Percentiles rank a stretch among this genome's conserved stretches.
These are phyloP conservation scores for Athelia sp. DNA, from an alignment of 1,284 basidiomycete species.

Conservation along the genomic window DNA sequence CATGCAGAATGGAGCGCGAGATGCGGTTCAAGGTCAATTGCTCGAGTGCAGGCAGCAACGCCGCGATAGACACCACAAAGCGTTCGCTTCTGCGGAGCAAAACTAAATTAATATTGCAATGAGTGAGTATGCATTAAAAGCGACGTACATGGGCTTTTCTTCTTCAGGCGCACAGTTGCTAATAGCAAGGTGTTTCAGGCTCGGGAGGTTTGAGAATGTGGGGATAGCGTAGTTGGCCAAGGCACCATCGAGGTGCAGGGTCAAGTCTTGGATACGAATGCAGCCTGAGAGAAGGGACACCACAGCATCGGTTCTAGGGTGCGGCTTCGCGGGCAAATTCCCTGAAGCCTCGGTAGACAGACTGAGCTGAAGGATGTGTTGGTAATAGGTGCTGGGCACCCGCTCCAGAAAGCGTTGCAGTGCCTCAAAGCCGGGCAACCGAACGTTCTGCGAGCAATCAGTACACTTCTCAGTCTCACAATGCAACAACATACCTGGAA, in stretches of 20 bases:
- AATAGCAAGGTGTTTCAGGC: slow-evolving; percentile 47
- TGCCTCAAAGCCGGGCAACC: slow-evolving; percentile 38
- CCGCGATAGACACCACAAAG: slow-evolving; percentile 63
- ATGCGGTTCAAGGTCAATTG: slow-evolving; percentile 57
- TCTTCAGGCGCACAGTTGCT: slow-evolving; percentile 49
- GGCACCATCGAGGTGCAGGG: slow-evolving; percentile 48
- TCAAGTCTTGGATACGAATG: slow-evolving; percentile 43
- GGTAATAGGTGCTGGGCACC: slow-evolving; percentile 50
- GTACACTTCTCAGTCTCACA: neutral
- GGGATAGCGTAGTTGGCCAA: slow-evolving; percentile 46
- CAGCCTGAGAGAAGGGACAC: slow-evolving; percentile 44
- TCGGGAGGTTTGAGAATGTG: slow-evolving; percentile 43
- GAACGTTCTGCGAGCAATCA: slow-evolving; percentile 33
- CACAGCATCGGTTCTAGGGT: slow-evolving; percentile 39
- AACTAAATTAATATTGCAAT: slow-evolving; percentile 11
- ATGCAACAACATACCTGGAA: slow-evolving; percentile 43
- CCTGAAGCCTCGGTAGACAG: slow-evolving; percentile 39
- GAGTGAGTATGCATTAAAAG: slow-evolving; percentile 9
- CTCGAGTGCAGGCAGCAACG: slow-evolving; percentile 49
- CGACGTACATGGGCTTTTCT: slow-evolving; percentile 51
- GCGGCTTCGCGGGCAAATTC: slow-evolving; percentile 1
- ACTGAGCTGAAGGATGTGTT: slow-evolving; percentile 50
- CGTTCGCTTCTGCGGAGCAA: slow-evolving; percentile 56
- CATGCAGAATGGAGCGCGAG: slow-evolving; percentile 58
- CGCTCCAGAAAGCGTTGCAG: slow-evolving; percentile 47